These are phyloP conservation scores for Medicago arabica DNA, from an alignment of 306 rosid species.

Conservation along the genomic window DNA sequence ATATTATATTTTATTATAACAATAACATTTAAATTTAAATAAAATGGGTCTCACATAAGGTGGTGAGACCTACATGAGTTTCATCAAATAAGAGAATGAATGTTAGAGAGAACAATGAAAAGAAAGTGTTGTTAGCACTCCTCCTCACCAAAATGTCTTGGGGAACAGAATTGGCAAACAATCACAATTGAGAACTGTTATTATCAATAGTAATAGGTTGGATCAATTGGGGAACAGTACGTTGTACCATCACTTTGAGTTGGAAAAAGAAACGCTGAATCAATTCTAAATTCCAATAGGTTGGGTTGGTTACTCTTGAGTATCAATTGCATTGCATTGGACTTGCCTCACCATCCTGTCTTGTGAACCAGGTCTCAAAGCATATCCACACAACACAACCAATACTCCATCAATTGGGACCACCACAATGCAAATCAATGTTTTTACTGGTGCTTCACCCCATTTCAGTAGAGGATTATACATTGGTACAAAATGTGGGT, in stretches of 20 bases:
- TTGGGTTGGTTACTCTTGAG: conserved; percentile 45
- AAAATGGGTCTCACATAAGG: no score
- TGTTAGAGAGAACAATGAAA: no score
- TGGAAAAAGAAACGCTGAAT: conserved; percentile 39
- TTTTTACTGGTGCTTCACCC: conserved; percentile 35
- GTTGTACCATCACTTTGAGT: conserved; percentile 38
- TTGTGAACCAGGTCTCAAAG: conserved; percentile 38
- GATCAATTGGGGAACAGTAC: not conserved
- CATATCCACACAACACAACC: conserved; percentile 44
- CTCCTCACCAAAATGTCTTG: conserved; percentile 16
- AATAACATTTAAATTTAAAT: no score
- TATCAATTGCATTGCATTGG: conserved; percentile 41
- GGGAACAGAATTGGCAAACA: conserved; percentile 30
- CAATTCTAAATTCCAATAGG: conserved; percentile 42
- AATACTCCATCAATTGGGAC: conserved; percentile 44
- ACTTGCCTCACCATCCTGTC: conserved; percentile 44
- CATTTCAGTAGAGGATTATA: conserved; percentile 39
- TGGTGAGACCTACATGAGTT: no score
- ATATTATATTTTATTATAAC: no score
- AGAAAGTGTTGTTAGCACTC: no score
- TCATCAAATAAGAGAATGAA: no score
- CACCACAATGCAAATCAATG: conserved; percentile 44
- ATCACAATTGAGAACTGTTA: conserved; percentile 41
- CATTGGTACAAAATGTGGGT: conserved; percentile 42
- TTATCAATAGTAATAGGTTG: conserved; percentile 42